These are phyloP conservation scores for Wakefieldia striispora DNA, from an alignment of 768 basidiomycete genomes.

Conservation along the genomic window DNA sequence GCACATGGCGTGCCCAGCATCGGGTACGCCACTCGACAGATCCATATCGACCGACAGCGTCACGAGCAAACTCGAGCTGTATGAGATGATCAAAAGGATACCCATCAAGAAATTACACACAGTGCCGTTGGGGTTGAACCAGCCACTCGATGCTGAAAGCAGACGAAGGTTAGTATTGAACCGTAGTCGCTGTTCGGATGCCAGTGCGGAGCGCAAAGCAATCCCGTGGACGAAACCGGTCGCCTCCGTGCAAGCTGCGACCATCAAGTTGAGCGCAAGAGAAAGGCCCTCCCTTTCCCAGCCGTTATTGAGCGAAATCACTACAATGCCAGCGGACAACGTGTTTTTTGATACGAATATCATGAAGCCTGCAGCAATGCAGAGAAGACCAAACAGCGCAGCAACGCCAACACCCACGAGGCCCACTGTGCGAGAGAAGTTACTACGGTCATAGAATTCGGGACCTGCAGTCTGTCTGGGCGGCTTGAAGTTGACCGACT, in stretches of 20 bases:
- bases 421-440: conserved; percentile 20
- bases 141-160: conserved; percentile 20
- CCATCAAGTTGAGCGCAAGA: conserved; percentile 27
- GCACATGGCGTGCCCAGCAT: conserved; percentile 10
- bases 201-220: conserved; percentile 27
- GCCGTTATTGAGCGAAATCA: conserved; percentile 13
- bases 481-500: conserved; percentile 18
- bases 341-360: conserved; percentile 22
- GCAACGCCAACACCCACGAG: conserved; percentile 26
- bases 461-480: conserved; percentile 20
- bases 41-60: conserved; percentile 13
- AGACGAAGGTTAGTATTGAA: conserved; percentile 33
- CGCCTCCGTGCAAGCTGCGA: conserved; percentile 28
- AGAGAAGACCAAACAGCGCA: conserved; percentile 19
- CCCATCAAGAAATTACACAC: conserved; percentile 22
- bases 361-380: conserved; percentile 23
- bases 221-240: conserved; percentile 29
- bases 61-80: conserved; percentile 27
- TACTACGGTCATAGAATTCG: conserved; percentile 30
- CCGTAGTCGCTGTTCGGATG: conserved; percentile 21
- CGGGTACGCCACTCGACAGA: conserved; percentile 10
- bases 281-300: conserved; percentile 21
- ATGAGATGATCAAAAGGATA: conserved; percentile 30
- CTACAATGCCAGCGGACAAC: conserved; percentile 23
- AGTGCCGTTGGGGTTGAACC: conserved; percentile 24